Evolutionary conservation across 768 basidiomycete species (phyloP).

Genomic region (Lactarius hatsudake): DNA sequence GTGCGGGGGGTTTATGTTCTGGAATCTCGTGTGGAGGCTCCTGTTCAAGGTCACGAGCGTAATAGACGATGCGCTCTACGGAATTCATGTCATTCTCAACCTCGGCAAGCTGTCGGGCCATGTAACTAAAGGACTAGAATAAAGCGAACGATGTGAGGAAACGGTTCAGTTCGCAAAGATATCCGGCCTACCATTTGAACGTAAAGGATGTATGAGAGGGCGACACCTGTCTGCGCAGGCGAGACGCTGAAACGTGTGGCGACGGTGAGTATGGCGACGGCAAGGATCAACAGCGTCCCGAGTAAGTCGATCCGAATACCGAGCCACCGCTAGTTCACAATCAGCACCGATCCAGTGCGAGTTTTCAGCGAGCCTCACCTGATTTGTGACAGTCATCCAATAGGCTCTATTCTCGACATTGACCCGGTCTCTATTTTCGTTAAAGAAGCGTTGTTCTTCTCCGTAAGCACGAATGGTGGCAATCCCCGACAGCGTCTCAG

Average conservation of each 20-base stretch:
- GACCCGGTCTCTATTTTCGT: conserved; percentile 70
- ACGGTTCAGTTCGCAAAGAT: neutral
- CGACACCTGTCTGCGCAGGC: conserved; percentile 73
- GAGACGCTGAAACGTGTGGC: conserved; percentile 70
- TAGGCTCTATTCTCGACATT: conserved; percentile 90
- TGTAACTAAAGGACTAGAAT: conserved; percentile 61
- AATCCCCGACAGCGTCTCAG: conserved; percentile 83
- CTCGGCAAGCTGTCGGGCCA: conserved; percentile 76
- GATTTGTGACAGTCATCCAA: conserved; percentile 67
- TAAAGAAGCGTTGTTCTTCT: conserved; percentile 69
- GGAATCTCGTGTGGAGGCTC: conserved; percentile 70
- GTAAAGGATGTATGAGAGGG: conserved; percentile 75
- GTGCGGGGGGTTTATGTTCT: conserved; percentile 52
- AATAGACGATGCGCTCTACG: conserved; percentile 80
- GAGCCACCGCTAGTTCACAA: conserved; percentile 80
- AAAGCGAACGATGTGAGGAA: neutral
- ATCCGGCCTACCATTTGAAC: conserved; percentile 59
- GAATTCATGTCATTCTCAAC: conserved; percentile 94
- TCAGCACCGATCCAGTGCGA: too few relatives aligned
- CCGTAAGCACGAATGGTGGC: conserved; percentile 88
- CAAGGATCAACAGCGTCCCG: conserved; percentile 69
- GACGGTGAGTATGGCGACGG: conserved; percentile 79
- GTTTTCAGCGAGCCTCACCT: too few relatives aligned
- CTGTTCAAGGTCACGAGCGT: conserved; percentile 76
- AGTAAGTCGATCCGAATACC: conserved; percentile 85